Base-by-base conservation (phyloP, 805 yeast genomes). In the Kregervanrija pseudodelftensis region DNA sequence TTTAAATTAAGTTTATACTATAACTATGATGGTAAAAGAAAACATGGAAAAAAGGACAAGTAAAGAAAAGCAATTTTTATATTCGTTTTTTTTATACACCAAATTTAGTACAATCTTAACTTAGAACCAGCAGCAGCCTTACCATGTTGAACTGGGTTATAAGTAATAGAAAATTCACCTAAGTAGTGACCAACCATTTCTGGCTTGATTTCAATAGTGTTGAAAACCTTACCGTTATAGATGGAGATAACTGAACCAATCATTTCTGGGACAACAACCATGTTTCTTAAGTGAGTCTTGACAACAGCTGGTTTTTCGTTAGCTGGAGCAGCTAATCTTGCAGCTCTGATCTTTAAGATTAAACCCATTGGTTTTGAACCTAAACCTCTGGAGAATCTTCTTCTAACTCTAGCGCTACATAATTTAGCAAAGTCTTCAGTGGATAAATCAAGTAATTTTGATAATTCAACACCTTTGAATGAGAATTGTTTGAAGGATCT, bases 171-270 rank as follows among this genome's bases (percentile, higher is more conserved):
- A 88, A 93, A 93, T 81, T 93, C 99, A 79, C 97, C 99, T 67
- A 93, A 86, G 95, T 93, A 93, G 85, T 91, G 96, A 72, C 99
- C 98, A 71, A 91, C 90, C 99, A 93, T 93, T 81, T 93, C 99
- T 68, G 99, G 96, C 75, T 79, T 89, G 77, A 93, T 78, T 76
- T 93, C 99, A 73, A 93, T 96, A 66, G 83, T 85, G 95, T 91
- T 91, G 95, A 93, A 93, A 64, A 79, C 87, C 81, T 93, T 93
- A 79, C 99, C 99, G 83, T 93, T 93, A 96, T 93, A 93, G 65
- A 93, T 85, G 78, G 97, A 97, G 64, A 93, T 82, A 60, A 91
- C 95, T 54, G 97, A 88, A 72, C 99, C 99, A 66, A 93, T 89
- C 99, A 93, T 93, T 82, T 93, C 99, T 77, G 99, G 99, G 60